Evolutionary conservation across 805 yeast genomes (phyloP), one percentile per base, ranked within the genome.

Genomic region (Starmerella cellae): DNA sequence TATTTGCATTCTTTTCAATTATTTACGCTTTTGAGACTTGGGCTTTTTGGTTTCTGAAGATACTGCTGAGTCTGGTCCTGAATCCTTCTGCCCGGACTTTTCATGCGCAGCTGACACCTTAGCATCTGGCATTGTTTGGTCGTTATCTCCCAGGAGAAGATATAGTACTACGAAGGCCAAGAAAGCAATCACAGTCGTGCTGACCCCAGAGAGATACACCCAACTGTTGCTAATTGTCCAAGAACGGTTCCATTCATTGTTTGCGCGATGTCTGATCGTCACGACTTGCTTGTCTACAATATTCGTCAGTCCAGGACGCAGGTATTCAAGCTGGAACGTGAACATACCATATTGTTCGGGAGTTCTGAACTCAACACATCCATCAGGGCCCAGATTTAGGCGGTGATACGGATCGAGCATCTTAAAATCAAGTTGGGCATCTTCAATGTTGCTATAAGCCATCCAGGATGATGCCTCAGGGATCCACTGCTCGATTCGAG

Each of bases 261-360:
- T 88, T 46, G 97, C 96, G 55, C 82, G 71, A 61, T 91, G 97
- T 61, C 97, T 77, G 37, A 91, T 77, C 2, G 97, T 77, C 41
- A 84, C 83, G 17, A 80, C 76, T 42, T 70, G 70, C 47, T 72
- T 69, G 53, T 79, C 82, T 22, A 67, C 67, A 41, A 88, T 59
- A 60, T 68, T 85, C 20, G 82, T 68, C 53, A 70, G 68, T 5
- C 97, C 97, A 13, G 73, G 67, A 57, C 94, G 76, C 59, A 73
- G 73, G 66, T 87, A 87, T 54, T 81, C 79, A 36, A 81, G 69
- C 47, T 70, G 70, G 60, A 82, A 85, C 2, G 95, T 82, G 65
- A 85, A 91, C 73, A 91, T 81, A 44, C 99, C 99, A 62, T 91
- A 95, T 56, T 85, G 95, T 61, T 88, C 96, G 19, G 99, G 99